Base-by-base conservation (phyloP, 305 asterid genomes). In the Plantago coronopus region DNA sequence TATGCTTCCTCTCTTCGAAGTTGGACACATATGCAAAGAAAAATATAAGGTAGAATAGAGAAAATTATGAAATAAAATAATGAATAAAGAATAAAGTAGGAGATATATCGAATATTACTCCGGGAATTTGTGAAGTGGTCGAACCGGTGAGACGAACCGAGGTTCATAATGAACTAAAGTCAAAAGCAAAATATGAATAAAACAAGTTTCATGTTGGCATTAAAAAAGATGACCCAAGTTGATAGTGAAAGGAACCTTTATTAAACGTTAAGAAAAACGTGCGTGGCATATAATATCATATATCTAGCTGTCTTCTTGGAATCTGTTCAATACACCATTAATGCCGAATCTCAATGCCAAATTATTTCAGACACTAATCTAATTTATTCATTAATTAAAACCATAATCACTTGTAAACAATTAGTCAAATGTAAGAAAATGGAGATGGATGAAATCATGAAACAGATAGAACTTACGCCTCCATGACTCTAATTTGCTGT, bases 401-500 rank as follows among this genome's bases (percentile, higher is more conserved):
- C 4, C 9, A 1, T 31, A 31, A 2, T 31, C 21, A 17, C 23
- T 27, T 14, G 5, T 19, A 3, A 7, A 1, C 18, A 16, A 54
- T 7, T 27, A 31, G 13, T 5, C 8, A 17, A 31, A 12, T 1
- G 1, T 17, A 34, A 8, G 6, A 18, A 17, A 56, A 38, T 4
- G 0, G 17, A 43, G 17, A 38, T 15, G 38, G 12, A 27, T 48
- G 31, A 51, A 37, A 20, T 2, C 9, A 62, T 2, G 2, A 27
- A 27, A 2, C 31, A 43, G 17, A 2, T 18, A 18, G 43, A 17
- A 72, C 88, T 29, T 79, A 91, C 98, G 94, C 78, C 22, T 91
- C 98, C 96, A 91, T 82, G 58, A 79, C 85, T 62, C 76, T 69
- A 27, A 91, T 91, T 50, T 91, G 98, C 19, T 74, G 77, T 0